Percentiles rank a stretch among this genome's conserved stretches.
phyloP scores from a whole-genome alignment of 1,284 basidiomycete genomes.

The Ustilago xerochloae region DNA sequence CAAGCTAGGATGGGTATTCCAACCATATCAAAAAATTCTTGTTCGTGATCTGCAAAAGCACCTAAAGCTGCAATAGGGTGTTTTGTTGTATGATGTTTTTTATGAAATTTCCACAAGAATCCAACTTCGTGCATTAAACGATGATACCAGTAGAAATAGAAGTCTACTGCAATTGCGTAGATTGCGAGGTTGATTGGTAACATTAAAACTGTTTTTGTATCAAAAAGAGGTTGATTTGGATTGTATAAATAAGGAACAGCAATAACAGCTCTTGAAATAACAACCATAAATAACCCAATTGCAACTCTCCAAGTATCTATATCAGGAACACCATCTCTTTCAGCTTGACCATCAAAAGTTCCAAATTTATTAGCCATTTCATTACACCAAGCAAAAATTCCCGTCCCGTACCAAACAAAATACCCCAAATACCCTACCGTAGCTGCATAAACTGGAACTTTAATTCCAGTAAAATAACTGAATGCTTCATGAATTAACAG shows the following conservation, averaged over 20 bases:
- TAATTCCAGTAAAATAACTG: slow-evolving; percentile 26
- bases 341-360: slow-evolving; percentile 48
- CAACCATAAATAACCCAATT: slow-evolving; percentile 33
- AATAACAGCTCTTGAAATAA: slow-evolving; percentile 27
- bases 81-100: slow-evolving; percentile 59
- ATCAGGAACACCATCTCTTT: slow-evolving; percentile 58
- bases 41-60: slow-evolving; percentile 56
- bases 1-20: slow-evolving; percentile 52
- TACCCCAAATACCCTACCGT: slow-evolving; percentile 24
- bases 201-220: slow-evolving; percentile 18
- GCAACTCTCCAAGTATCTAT: slow-evolving; percentile 24
- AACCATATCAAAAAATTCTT: slow-evolving; percentile 60
- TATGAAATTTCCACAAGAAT: slow-evolving; percentile 49
- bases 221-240: slow-evolving; percentile 14
- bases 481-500: slow-evolving; percentile 30
- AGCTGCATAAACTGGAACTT: slow-evolving; percentile 21
- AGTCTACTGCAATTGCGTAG: slow-evolving; percentile 47
- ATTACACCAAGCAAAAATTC: slow-evolving; percentile 24
- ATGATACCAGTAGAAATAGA: slow-evolving; percentile 64
- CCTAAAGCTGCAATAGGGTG: slow-evolving; percentile 56
- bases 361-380: slow-evolving; percentile 48
- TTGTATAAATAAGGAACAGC: slow-evolving; percentile 41
- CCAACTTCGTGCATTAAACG: slow-evolving; percentile 56
- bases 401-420: slow-evolving; percentile 21
- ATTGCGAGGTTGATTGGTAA: slow-evolving; percentile 41